Evolutionary conservation across 306 rosid species (phyloP).

Genomic region (Quercus engelmannii): DNA sequence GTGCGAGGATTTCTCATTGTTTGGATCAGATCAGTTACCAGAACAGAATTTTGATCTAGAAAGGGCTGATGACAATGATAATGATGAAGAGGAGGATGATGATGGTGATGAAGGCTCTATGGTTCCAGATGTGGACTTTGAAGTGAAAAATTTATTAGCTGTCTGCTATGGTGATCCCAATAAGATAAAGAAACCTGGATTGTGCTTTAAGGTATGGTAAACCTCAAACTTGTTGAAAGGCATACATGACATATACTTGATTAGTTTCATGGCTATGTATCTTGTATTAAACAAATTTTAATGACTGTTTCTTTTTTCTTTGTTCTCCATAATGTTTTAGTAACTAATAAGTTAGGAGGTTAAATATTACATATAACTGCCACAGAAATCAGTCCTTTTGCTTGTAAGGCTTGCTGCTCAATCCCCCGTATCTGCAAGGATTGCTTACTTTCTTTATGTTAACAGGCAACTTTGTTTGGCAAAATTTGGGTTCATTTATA

Average conservation of each 20-base stretch:
- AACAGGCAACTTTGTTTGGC: not conserved
- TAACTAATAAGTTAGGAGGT: no score
- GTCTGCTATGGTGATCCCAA: slow-evolving; percentile 45
- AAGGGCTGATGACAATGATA: not conserved
- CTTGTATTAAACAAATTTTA: no score
- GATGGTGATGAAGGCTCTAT: not conserved
- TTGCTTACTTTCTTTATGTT: no score
- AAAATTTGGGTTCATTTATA: no score
- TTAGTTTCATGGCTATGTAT: no score
- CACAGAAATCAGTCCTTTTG: no score
- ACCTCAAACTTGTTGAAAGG: not conserved
- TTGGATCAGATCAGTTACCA: slow-evolving; percentile 9
- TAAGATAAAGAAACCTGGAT: slow-evolving; percentile 15
- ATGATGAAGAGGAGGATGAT: not conserved
- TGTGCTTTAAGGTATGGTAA: slow-evolving; percentile 37
- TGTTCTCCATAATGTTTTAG: no score
- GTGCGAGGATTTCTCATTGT: slow-evolving; percentile 14
- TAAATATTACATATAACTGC: no score
- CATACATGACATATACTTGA: no score
- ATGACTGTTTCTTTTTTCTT: no score
- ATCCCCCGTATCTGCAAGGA: no score
- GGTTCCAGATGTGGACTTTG: slow-evolving; percentile 33
- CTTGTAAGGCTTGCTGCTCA: no score
- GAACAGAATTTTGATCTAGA: slow-evolving; percentile 1
- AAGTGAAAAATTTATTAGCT: slow-evolving; percentile 36